Conservation (phyloP, 176 grass and related monocot species). For the Carex cristatella region DNA sequence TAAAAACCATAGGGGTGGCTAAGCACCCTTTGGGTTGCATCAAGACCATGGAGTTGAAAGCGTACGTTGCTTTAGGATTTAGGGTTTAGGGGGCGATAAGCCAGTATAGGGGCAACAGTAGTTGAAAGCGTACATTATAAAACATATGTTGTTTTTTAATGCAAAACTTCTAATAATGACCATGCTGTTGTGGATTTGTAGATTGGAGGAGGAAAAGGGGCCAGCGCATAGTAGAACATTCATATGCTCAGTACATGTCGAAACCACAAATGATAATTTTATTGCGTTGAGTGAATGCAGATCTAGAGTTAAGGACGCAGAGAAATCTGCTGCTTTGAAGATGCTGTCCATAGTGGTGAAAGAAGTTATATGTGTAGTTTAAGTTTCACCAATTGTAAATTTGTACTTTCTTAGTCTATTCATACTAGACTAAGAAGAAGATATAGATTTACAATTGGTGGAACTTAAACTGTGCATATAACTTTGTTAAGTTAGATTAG, state of each 20-base stretch:
- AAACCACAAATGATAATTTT: conserved; percentile 21
- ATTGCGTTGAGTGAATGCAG: conserved; percentile 44
- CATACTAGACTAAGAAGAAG: no score
- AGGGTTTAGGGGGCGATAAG: no score
- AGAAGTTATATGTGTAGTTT: background rate
- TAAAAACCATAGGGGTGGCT: no score
- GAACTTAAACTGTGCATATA: no score
- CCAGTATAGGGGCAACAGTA: background rate
- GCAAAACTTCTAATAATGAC: background rate
- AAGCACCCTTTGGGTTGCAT: no score
- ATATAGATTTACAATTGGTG: no score
- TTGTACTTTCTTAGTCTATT: background rate
- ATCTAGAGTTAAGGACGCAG: conserved; percentile 65
- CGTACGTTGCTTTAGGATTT: no score
- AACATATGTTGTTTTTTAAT: background rate
- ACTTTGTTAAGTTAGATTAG: no score
- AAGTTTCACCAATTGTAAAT: background rate
- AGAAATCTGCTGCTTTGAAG: conserved; percentile 61
- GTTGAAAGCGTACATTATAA: background rate
- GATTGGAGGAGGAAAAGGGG: conserved; percentile 69
- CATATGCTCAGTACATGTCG: conserved; percentile 57
- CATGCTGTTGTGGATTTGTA: conserved; percentile 30
- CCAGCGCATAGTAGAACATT: conserved; percentile 59
- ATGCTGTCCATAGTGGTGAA: conserved; percentile 36
- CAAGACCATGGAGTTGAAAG: no score